Base-by-base conservation (phyloP, 192 early-diverging fungal species). In the Phycomyces nitens region DNA sequence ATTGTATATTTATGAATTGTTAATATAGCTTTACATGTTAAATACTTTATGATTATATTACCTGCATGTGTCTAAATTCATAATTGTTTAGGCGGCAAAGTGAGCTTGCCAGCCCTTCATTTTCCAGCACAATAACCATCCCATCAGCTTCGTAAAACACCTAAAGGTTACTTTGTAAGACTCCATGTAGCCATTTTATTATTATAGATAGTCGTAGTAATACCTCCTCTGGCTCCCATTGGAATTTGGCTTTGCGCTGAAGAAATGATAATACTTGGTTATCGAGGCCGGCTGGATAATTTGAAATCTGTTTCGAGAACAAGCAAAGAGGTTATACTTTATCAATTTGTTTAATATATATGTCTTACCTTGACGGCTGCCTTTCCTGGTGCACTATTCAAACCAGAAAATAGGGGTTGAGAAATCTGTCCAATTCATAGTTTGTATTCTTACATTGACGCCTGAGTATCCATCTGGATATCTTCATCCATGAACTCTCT, bases 161-260 rank as follows among this genome's bases (percentile, higher is more conserved):
- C 65, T 66, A 26, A 22, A 47, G 21, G 15, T n/a, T n/a, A n/a
- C n/a, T n/a, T n/a, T n/a, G n/a, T n/a, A n/a, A n/a, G n/a, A n/a
- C n/a, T n/a, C n/a, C n/a, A n/a, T n/a, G n/a, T n/a, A n/a, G n/a
- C n/a, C 7, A 18, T 40, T 34, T 21, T 38, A 11, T 15, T 21
- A 14, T 15, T 34, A 7, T 34, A 5, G 7, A 34, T 34, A 34
- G 29, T 7, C 2, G 7, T 34, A 34, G 20, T 26, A 7, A 43
- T 68, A 73, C 71, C 21, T 64, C 14, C 20, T 62, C 60, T 38
- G 54, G 40, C 21, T 64, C 65, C 71, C 71, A 73, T 14, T 43
- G 41, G 5, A 52, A 16, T 42, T 67, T 62, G 5, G 56, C 41
- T 49, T 73, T 73, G 42, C 65, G 42, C 15, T 58, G 40, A 9